phyloP scores from a whole-genome alignment of 2,329 filamentous ascomycete genomes.

The Diaporthe destruens region DNA sequence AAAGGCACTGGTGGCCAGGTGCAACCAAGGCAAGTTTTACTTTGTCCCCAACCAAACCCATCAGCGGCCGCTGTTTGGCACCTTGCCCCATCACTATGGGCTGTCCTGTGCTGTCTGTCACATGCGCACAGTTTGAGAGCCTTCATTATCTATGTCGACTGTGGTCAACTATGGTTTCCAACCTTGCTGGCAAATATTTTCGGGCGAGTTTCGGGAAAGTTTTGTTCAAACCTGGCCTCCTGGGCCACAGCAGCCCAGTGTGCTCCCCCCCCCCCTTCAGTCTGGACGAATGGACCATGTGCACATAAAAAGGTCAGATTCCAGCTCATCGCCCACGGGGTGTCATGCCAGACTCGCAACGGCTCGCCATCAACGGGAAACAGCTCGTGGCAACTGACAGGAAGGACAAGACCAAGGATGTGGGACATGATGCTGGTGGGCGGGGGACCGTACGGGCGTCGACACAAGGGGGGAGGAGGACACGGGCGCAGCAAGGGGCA shows the following conservation, averaged over 20 bases:
- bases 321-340: not conserved
- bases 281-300: conserved; percentile 2
- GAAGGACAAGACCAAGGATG: conserved; percentile 18
- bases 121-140: conserved; percentile 8
- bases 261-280: too few species aligned
- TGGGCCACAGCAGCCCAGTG: too few species aligned
- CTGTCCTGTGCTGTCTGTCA: not conserved
- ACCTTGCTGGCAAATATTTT: conserved; percentile 6
- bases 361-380: not conserved
- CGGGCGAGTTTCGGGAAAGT: conserved; percentile 17
- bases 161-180: not conserved
- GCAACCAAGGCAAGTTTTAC: not conserved
- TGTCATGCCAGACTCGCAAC: not conserved
- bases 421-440: conserved; percentile 39
- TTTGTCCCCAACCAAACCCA: not conserved
- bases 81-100: conserved; percentile 13
- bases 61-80: conserved; percentile 19
- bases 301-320: not conserved
- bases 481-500: conserved; percentile 16
- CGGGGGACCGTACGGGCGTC: conserved; percentile 4
- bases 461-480: conserved; percentile 10
- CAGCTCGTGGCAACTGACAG: not conserved
- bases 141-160: not conserved
- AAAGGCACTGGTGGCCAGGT: not conserved
- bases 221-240: conserved; percentile 4